Base-by-base conservation (phyloP, 129 eudicot genomes). In the Dittrichia graveolens region DNA sequence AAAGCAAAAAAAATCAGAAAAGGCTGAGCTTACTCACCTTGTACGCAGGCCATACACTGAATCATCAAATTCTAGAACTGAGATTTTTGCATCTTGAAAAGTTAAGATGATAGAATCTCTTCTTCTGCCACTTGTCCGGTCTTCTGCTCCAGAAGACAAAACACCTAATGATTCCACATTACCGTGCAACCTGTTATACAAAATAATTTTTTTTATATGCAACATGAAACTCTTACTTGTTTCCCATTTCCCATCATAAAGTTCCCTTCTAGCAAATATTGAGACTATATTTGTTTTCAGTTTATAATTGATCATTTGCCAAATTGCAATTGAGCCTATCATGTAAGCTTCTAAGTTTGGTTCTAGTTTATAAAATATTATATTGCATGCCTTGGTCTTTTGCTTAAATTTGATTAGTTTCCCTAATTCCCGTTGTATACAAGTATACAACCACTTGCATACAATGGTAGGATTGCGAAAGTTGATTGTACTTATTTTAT, bases 61-160 rank as follows among this genome's bases (percentile, higher is more conserved):
- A 75, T 94, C 98, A 47, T 94, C 98, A 77, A 86, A 94, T 85
- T 94, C 98, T 69, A 94, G 71, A 55, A 94, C 85, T 5, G 98
- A 94, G 61, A 94, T 79, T 82, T 94, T 94, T 60, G 98, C 98
- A 76, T 94, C 98, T 72, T 76, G 78, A 68, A 94, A 94, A 16
- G 96, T 83, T 77, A 94, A 69, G 61, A 94, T 86, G 56, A 94
- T 90, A 42, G 97, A 84, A 83, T 94, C 98, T 81, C 98, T 90
- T 85, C 90, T 87, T 82, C 77, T 85, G 61, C 97, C 95, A 61
- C 86, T 68, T 63, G 77, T 71, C 73, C 82, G 73, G 41, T 88
- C 91, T 83, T 66, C 81, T 69, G 86, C 86, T 72, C 95, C 96
- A 67, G 68, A 52, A 61, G 85, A 79, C 65, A 94, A 75, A 45